A percentile compares a stretch with the other conserved stretches of the same genome.
These are phyloP conservation scores for Sugiyamaella novakii DNA, from an alignment of 1,139 yeast species.

Conservation along the genomic window DNA sequence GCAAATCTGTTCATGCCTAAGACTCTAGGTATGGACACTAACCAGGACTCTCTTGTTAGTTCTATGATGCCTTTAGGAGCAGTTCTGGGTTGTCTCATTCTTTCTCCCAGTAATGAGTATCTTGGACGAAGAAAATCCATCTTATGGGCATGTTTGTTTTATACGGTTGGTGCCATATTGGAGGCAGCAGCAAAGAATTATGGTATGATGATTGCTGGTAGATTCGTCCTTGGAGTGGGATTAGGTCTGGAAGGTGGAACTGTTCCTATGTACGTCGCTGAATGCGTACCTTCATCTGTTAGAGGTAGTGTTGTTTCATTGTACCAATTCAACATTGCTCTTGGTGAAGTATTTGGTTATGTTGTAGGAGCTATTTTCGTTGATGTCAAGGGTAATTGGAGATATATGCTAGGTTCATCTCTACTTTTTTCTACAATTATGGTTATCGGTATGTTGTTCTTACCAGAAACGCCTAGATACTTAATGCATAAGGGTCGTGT, in stretches of 20 bases:
- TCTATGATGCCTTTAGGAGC: constrained; percentile 66
- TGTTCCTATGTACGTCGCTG: constrained; percentile 60
- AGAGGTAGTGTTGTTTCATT: constrained; percentile 60
- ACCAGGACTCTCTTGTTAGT: constrained; percentile 46
- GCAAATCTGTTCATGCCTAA: constrained; percentile 56
- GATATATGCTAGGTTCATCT: constrained; percentile 62
- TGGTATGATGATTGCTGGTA: constrained; percentile 56
- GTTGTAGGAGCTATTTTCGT: constrained; percentile 60
- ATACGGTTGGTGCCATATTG: constrained; percentile 57
- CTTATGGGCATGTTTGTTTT: constrained; percentile 56
- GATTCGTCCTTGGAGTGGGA: constrained; percentile 59
- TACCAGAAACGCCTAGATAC: constrained; percentile 81
- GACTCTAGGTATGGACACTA: constrained; percentile 50
- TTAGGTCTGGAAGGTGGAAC: constrained; percentile 65
- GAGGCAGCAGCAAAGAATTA: constrained; percentile 53
- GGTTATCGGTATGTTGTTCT: constrained; percentile 50
- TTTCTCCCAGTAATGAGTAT: constrained; percentile 42
- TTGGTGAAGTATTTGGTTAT: constrained; percentile 61
- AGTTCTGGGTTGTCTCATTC: constrained; percentile 36
- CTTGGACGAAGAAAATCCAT: constrained; percentile 58
- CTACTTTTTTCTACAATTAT: constrained; percentile 58
- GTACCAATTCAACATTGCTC: constrained; percentile 59
- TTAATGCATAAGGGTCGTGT: constrained; percentile 61
- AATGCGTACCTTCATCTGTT: constrained; percentile 55
- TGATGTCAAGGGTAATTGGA: constrained; percentile 58